These are phyloP conservation scores for Colletotrichum eleusines DNA, from an alignment of 2,329 filamentous ascomycete genomes.

Conservation along the genomic window DNA sequence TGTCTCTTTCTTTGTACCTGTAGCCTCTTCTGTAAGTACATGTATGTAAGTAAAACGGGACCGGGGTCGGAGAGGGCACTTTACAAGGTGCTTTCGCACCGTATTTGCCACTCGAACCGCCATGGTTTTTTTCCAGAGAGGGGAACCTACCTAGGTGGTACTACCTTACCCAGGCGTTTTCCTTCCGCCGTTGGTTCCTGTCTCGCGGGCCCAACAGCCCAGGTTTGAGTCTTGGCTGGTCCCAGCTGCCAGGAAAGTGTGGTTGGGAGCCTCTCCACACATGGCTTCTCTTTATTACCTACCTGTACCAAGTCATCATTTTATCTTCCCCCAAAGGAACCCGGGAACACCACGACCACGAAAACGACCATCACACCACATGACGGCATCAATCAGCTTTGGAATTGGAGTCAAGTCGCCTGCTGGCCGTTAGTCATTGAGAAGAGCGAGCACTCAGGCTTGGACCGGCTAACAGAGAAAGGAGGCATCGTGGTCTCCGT, in stretches of 20 bases:
- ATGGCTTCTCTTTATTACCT: conserved; percentile 17
- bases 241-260: conserved; percentile 29
- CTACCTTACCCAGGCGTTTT: too few relatives aligned
- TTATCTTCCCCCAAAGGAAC: too few relatives aligned
- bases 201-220: conserved; percentile 8
- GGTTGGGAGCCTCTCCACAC: conserved; percentile 22
- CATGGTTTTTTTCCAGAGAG: neutral
- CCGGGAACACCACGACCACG: too few relatives aligned
- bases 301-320: too few relatives aligned
- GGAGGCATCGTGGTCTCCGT: neutral
- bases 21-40: too few relatives aligned
- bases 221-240: conserved; percentile 15
- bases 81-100: neutral
- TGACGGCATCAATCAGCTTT: too few relatives aligned
- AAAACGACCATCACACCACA: too few relatives aligned
- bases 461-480: neutral
- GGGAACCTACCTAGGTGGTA: neutral
- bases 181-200: neutral
- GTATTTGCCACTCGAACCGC: neutral
- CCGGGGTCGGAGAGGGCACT: too few relatives aligned
- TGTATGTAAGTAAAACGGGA: too few relatives aligned
- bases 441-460: neutral
- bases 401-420: too few relatives aligned
- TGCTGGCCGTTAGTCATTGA: too few relatives aligned
- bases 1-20: neutral